Evolutionary conservation across 495 filamentous ascomycete genomes (phyloP), one percentile per base, ranked within the genome.

Genomic region (Pseudomonodictys pantanalensis): DNA sequence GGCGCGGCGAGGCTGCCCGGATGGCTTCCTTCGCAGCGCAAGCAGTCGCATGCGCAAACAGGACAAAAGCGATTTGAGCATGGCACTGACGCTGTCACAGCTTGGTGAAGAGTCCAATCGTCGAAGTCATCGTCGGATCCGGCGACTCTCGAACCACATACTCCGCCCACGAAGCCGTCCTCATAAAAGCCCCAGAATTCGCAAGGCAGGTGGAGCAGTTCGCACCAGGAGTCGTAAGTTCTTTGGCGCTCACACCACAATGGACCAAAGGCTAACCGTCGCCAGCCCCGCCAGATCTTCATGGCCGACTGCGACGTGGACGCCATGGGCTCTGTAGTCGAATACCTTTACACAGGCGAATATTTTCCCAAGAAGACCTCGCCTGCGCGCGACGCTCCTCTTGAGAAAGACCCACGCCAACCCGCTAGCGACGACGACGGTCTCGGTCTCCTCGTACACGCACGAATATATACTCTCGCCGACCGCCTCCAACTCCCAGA

Each of bases 281-380:
- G n/a, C 47, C 59, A 85, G 77, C 75, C 83, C 71, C 85, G 83
- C 52, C 76, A 81, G 49, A 84, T 96, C 63, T 73, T 85, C 33
- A 85, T 96, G 30, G 70, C 79, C 0, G 75, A 79, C 60, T 87
- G 90, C 60, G 81, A 92, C 64, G 73, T 93, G 25, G 88, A 91
- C 58, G 89, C 92, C 30, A 86, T 92, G 55, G 85, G 89, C 29
- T 91, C 84, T 74, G 91, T 95, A 68, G 83, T 97, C 65, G 87
- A 96, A 75, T 97, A 86, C 74, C 83, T 95, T 28, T 97, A 97
- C 75, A 95, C 89, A 1, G 83, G 83, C 71, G 89, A 97, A 71
- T 96, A 96, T 79, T 90, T 89, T 71, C 86, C 89, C 2, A 76
- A 78, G 58, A 85, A 85, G 64, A 50, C 85, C 15, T 69, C 78